Evolutionary conservation across 139 green algal species (phyloP), one percentile per base, ranked within the genome.

Genomic region (Mychonastes homosphaera): DNA sequence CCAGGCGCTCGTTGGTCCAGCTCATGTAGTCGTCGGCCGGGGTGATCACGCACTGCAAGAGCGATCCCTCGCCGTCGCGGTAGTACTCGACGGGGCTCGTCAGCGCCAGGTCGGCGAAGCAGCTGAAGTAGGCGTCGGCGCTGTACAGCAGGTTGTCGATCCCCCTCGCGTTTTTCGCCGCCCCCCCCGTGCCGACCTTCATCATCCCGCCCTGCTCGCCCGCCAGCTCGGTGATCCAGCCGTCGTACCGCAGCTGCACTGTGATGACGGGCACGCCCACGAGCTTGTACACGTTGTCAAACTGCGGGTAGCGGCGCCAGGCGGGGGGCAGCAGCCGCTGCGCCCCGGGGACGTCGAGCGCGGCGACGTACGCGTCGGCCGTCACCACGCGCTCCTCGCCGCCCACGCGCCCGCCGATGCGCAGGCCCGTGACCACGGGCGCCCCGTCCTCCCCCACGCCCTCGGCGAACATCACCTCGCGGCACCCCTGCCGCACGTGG

Each of bases 71-170:
- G 3, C 83, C 87, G 63, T 89, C 73, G 63, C 79, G 83, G 83
- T 86, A 96, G 76, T 97, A 97, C 50, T 97, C 90, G 34, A 85
- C 74, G 0, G 91, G 90, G 18, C 72, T 86, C 26, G 77, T 87
- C 13, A 97, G 73, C 32, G 90, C 91, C 65, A 97, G 77, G 75
- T 97, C 90, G 12, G 90, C 90, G 71, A 97, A 97, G 81, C 90
- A 97, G 33, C 63, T 84, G 73, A 96, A 97, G 79, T 95, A 90
- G 36, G 82, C 87, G 61, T 82, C 75, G 7, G 75, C 67, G 10
- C 63, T 81, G 78, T 97, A 97, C 36, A 97, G 75, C 58, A 97
- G 78, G 74, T 97, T 97, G 79, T 97, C 83, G 5, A 97, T 33
- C 16, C 90, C 85, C 33, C 54, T 53, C 9, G 64, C 62, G 15